A percentile compares a stretch with the other conserved stretches of the same genome.
phyloP scores from a whole-genome alignment of 2,329 filamentous ascomycete species.

The Sporothrix brunneoviolacea region DNA sequence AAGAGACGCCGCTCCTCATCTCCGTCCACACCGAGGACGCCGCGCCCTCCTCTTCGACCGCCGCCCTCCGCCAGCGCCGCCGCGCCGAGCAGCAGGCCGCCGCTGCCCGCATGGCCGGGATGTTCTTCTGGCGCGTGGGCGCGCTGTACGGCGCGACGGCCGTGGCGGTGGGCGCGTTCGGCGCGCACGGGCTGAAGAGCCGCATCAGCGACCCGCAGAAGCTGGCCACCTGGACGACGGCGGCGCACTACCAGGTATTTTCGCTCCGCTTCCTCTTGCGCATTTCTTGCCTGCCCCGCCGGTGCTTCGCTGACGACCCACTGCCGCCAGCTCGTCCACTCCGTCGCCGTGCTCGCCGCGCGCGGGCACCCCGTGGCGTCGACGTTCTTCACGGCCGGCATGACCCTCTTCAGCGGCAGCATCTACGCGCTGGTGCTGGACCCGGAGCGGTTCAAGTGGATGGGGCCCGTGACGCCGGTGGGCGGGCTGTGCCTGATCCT shows the following conservation, averaged over 20 bases:
- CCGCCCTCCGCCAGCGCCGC: neutral
- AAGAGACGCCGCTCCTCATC: slow-evolving; percentile 18
- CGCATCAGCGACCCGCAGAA: slow-evolving; percentile 51
- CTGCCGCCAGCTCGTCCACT: slow-evolving; percentile 53
- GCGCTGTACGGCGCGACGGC: slow-evolving; percentile 56
- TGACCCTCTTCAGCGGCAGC: slow-evolving; percentile 60
- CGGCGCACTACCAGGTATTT: slow-evolving; percentile 64
- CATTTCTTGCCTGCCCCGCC: neutral
- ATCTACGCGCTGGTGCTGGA: slow-evolving; percentile 60
- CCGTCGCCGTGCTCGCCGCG: slow-evolving; percentile 51
- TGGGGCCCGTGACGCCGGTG: slow-evolving; percentile 60
- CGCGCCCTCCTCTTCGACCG: neutral
- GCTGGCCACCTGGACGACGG: slow-evolving; percentile 56
- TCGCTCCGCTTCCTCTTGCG: neutral
- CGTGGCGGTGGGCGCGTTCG: slow-evolving; percentile 59
- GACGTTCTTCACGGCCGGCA: slow-evolving; percentile 55
- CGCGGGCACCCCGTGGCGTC: slow-evolving; percentile 52
- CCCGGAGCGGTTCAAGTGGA: slow-evolving; percentile 49
- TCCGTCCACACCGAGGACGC: slow-evolving; percentile 7
- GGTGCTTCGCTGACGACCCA: neutral
- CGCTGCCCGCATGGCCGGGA: slow-evolving; percentile 10
- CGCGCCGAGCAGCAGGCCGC: neutral
- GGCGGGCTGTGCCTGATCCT: slow-evolving; percentile 59
- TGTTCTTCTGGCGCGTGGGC: slow-evolving; percentile 52
- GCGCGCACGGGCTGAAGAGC: slow-evolving; percentile 59